Percentiles rank a stretch among this genome's conserved stretches.
phyloP scores from a whole-genome alignment of 805 yeast species.

The Metschnikowia koreensis region DNA sequence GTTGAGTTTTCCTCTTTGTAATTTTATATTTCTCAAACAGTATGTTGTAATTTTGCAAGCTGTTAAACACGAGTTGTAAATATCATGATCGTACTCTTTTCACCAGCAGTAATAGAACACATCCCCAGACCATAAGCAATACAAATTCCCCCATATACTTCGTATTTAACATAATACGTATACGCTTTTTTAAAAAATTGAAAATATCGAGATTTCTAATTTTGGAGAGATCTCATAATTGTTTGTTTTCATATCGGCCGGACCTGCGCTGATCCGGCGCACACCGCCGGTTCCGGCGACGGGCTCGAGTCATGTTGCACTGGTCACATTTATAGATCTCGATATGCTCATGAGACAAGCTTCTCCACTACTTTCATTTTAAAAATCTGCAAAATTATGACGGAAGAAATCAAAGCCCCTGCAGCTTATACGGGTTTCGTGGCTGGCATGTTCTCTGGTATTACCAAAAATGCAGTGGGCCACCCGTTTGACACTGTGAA shows the following conservation, averaged over 20 bases:
- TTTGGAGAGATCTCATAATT: too few relatives aligned
- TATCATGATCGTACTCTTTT: too few relatives aligned
- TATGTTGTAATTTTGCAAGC: too few relatives aligned
- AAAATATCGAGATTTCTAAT: too few relatives aligned
- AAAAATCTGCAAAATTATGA: neutral
- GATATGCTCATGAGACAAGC: neutral
- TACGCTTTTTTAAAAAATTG: too few relatives aligned
- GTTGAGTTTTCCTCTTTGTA: too few relatives aligned
- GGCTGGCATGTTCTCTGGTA: conserved; percentile 87
- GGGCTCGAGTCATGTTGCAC: neutral
- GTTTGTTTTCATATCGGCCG: neutral
- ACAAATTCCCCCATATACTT: too few relatives aligned
- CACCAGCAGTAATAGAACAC: too few relatives aligned
- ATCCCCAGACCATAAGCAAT: too few relatives aligned
- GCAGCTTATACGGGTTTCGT: conserved; percentile 70
- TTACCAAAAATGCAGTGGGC: conserved; percentile 84
- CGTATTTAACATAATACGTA: too few relatives aligned
- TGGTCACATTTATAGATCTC: neutral
- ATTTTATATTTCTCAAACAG: too few relatives aligned
- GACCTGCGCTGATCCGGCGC: neutral
- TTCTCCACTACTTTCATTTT: neutral
- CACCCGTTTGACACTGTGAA: conserved; percentile 92
- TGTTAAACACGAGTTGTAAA: too few relatives aligned
- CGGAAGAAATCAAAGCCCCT: conserved; percentile 24
- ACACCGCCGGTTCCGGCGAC: conserved; percentile 8